Base-by-base conservation (phyloP, 352 stramenopile genomes). In the Globisporangium barbulae region DNA sequence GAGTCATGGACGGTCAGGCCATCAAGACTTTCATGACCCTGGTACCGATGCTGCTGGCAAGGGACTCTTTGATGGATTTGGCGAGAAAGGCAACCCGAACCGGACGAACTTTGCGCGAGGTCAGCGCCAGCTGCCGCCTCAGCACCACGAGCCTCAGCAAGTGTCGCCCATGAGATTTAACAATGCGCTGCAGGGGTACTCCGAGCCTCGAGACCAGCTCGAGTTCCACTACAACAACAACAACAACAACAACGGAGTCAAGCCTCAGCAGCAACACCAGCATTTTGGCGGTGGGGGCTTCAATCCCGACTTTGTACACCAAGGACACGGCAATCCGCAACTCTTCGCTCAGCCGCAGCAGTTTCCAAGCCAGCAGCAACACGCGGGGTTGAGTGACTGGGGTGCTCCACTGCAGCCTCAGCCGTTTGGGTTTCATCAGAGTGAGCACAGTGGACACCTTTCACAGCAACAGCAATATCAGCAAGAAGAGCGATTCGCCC, bases 81-180 rank as follows among this genome's bases (percentile, higher is more conserved):
- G 80, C 0, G 64, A 74, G 53, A 76, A 76, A n/a, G 67, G 77
- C 41, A 65, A 68, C 31, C 56, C 59, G 21, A 31, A 63, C 9
- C 62, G 72, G 57, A 74, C 53, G 0, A 84, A 73, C 49, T 89
- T 84, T 63, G 79, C 69, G 5, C 79, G 77, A 0, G 75, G 79
- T 3, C 73, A 81, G 30, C 71, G 67, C 8, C 67, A 75, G 33
- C 60, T 31, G 12, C 47, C 22, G 21, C 54, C 12, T 7, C 65
- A 57, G 17, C 45, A 68, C 9, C 53, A 68, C 28, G 64, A 58
- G 15, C 42, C 71, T 30, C 68, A 68, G 6, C 58, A 69, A 42
- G 59, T 53, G 15, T 64, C 58, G 0, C 58, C 58, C 28, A 17
- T 15, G 19, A 53, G 49, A 9, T 39, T 41, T 10, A 2, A 3